These are phyloP conservation scores for Penicillium nucicola DNA, from an alignment of 495 filamentous ascomycete species.

Conservation along the genomic window DNA sequence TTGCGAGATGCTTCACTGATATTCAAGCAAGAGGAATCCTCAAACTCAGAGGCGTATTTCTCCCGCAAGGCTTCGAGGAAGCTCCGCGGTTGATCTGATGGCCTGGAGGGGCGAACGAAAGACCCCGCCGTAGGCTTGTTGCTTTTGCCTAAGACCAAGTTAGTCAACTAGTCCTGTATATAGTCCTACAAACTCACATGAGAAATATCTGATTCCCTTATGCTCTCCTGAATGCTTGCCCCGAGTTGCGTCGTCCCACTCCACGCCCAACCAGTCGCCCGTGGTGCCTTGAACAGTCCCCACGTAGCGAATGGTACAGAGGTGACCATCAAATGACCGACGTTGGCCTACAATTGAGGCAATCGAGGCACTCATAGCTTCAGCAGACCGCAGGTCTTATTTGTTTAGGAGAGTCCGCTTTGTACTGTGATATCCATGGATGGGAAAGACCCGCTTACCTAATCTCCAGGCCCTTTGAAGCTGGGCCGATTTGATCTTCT, in stretches of 20 bases:
- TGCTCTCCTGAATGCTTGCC: conserved; percentile 90
- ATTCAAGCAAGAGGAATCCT: conserved; percentile 11
- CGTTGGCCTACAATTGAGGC: conserved; percentile 48
- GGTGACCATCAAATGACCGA: conserved; percentile 66
- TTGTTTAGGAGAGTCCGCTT: not conserved
- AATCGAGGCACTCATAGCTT: conserved; percentile 10
- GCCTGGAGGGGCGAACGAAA: conserved; percentile 77
- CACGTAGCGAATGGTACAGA: conserved; percentile 83
- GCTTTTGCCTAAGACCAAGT: conserved; percentile 54
- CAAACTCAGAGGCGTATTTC: conserved; percentile 72
- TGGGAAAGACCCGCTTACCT: conserved; percentile 21
- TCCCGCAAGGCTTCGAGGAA: conserved; percentile 77
- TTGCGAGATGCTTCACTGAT: conserved; percentile 22
- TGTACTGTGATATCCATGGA: not conserved
- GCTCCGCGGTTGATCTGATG: conserved; percentile 59
- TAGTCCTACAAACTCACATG: conserved; percentile 52
- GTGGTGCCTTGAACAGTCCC: conserved; percentile 72
- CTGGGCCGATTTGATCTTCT: conserved; percentile 17
- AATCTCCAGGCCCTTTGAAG: conserved; percentile 14
- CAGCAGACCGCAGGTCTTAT: not conserved
- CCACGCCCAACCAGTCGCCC: conserved; percentile 88
- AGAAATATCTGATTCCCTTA: conserved; percentile 76
- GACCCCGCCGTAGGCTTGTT: conserved; percentile 69
- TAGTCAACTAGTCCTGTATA: not conserved
- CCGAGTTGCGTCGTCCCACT: conserved; percentile 85